Evolutionary conservation across 345 rosid species (phyloP).

Genomic region (Bruguiera sexangula): DNA sequence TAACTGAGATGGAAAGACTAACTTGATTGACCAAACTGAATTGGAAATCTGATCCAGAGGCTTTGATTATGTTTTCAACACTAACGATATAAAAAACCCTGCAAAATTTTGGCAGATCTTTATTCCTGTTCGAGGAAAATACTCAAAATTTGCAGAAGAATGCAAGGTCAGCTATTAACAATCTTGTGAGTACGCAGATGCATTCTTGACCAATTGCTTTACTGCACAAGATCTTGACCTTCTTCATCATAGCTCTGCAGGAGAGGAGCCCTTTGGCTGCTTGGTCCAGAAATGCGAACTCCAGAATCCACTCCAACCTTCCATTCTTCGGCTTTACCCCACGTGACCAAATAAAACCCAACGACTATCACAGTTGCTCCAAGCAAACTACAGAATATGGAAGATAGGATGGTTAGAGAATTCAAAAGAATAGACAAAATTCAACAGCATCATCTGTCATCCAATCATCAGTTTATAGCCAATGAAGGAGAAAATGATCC

Average conservation of each 20-base stretch:
- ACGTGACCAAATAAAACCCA: conserved; percentile 54
- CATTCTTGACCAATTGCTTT: neutral
- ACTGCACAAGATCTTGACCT: conserved; percentile 12
- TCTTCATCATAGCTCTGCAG: conserved; percentile 36
- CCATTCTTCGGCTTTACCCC: conserved; percentile 54
- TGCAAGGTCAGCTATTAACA: neutral
- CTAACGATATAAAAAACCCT: neutral
- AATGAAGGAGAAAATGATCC: neutral
- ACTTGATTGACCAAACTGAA: neutral
- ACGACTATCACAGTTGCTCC: conserved; percentile 44
- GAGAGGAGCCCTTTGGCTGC: conserved; percentile 36
- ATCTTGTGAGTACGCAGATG: too few species aligned
- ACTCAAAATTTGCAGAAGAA: too few species aligned
- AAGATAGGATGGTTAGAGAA: neutral
- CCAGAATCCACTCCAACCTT: conserved; percentile 17
- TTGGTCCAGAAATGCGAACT: conserved; percentile 17
- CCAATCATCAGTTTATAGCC: neutral
- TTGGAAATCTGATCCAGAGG: neutral
- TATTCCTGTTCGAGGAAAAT: too few species aligned
- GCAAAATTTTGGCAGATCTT: neutral
- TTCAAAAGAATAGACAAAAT: neutral
- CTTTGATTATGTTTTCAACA: conserved; percentile 2
- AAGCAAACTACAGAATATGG: conserved; percentile 36
- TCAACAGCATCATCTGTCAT: neutral
- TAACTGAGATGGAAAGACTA: neutral